Base-by-base conservation (phyloP, 2,329 filamentous ascomycete species). In the Zasmidium cellare region DNA sequence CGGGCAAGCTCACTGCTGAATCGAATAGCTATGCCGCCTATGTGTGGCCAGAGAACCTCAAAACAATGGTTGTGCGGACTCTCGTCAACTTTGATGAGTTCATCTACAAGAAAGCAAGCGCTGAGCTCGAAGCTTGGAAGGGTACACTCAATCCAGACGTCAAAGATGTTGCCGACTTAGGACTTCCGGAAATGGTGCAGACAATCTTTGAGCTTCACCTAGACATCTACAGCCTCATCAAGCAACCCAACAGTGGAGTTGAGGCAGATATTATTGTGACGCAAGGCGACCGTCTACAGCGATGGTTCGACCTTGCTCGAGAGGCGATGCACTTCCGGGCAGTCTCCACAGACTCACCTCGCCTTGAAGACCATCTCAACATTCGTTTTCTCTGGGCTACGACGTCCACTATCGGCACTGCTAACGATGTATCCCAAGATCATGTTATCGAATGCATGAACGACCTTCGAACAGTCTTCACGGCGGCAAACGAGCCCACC, bases 361-460 rank as follows among this genome's bases (percentile, higher is more conserved):
- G 54, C 11, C 58, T 58, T 61, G 67, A 77, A 41, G 75, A 78
- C 53, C 61, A 69, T 23, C 73, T 88, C 18, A 76, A 76, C 35
- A 69, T 88, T 28, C 82, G 87, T 44, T 87, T 88, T 69, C 71
- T 89, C 11, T 90, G 87, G 87, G 80, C 87, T 20, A 85, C 83
- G 9, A 83, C 84, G 5, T 85, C 87, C 60, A 81, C 84, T 59
- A 77, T 86, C 51, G 86, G 80, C 50, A 79, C 86, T 62, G 78
- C 78, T 11, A 80, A 83, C 28, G 79, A 83, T 46, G 75, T 82
- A 3, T 72, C 79, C 16, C 83, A 85, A 52, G 82, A 86, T 53
- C 82, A 87, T 67, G 77, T 87, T 31, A 71, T 89, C 23, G 76
- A 80, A 49, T 87, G 84, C 65, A 83, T 88, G 72, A 79, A 83